A percentile compares a stretch with the other conserved stretches of the same genome.
Evolutionary conservation across 2,329 filamentous ascomycete species (phyloP).

Genomic region (Aspergillus novoparasiticus): DNA sequence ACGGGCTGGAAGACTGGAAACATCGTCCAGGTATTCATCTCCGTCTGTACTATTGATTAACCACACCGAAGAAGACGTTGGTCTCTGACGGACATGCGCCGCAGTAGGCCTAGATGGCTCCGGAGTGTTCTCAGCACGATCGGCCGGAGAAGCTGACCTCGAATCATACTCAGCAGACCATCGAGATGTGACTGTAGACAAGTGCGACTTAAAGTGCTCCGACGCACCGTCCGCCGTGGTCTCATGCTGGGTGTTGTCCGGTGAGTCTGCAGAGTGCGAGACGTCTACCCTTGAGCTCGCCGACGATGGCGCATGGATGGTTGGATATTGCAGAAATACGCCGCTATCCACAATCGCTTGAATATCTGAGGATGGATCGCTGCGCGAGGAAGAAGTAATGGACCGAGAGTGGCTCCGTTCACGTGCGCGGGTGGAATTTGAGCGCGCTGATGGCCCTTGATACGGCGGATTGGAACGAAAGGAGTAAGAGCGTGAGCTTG

Average conservation of each 20-base stretch:
- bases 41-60: constrained; percentile 36
- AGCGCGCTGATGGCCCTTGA: constrained; percentile 37
- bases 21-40: constrained; percentile 39
- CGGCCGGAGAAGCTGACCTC: constrained; percentile 27
- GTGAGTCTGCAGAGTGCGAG: constrained; percentile 28
- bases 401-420: constrained; percentile 35
- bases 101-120: constrained; percentile 28
- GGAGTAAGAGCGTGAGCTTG: constrained; percentile 38
- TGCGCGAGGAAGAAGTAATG: constrained; percentile 36
- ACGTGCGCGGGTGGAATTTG: constrained; percentile 34
- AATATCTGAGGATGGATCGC: constrained; percentile 39
- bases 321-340: constrained; percentile 42
- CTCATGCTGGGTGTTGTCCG: constrained; percentile 25
- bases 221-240: constrained; percentile 37
- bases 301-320: constrained; percentile 39
- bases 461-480: constrained; percentile 45
- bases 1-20: constrained; percentile 39
- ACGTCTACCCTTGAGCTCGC: constrained; percentile 46
- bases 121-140: constrained; percentile 21
- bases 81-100: constrained; percentile 26
- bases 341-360: constrained; percentile 40
- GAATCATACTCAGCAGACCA: constrained; percentile 40
- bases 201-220: constrained; percentile 44
- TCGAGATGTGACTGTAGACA: constrained; percentile 50
- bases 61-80: constrained; percentile 35